Percentiles rank a stretch among this genome's conserved stretches.
These are phyloP conservation scores for Phoenix roebelenii DNA, from an alignment of 176 grass and related monocot genomes.

Conservation along the genomic window DNA sequence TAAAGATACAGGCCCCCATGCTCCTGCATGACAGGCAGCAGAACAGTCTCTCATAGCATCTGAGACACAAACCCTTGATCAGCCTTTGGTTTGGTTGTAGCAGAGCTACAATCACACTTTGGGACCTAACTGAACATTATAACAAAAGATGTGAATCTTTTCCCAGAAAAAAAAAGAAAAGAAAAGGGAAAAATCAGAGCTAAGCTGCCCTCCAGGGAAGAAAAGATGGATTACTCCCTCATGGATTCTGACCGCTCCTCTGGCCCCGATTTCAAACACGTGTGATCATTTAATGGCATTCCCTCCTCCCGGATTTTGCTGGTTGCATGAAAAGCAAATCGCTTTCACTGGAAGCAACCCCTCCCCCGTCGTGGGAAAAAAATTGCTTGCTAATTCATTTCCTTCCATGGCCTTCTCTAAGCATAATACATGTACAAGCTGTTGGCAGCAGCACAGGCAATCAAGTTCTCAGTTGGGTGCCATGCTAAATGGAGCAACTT, in stretches of 20 bases:
- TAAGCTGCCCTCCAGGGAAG: slow-evolving; percentile 89
- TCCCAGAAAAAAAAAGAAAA: slow-evolving; percentile 45
- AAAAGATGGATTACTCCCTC: slow-evolving; percentile 74
- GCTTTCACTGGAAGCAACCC: too few relatives aligned
- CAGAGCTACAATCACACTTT: slow-evolving; percentile 22
- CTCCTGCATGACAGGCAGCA: slow-evolving; percentile 19
- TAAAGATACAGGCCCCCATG: slow-evolving; percentile 28
- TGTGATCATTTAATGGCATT: slow-evolving; percentile 38
- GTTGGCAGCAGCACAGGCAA: slow-evolving; percentile 88
- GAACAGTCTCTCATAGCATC: slow-evolving; percentile 14
- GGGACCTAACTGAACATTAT: slow-evolving; percentile 52
- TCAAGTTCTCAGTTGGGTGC: slow-evolving; percentile 76
- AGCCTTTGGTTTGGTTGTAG: slow-evolving; percentile 3
- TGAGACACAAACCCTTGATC: slow-evolving; percentile 22
- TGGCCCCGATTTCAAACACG: slow-evolving; percentile 34
- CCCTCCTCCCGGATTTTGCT: slow-evolving; percentile 23
- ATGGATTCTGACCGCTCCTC: slow-evolving; percentile 77
- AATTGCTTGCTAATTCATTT: not conserved
- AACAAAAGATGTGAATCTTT: slow-evolving; percentile 19
- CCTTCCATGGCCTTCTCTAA: slow-evolving; percentile 25
- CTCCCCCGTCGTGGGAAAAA: too few relatives aligned
- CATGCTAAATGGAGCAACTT: slow-evolving; percentile 95
- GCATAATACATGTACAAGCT: slow-evolving; percentile 98
- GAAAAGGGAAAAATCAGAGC: slow-evolving; percentile 29
- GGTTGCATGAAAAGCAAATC: slow-evolving; percentile 36